Base-by-base conservation (phyloP, 83 land plant species). In the Larix sibirica region DNA sequence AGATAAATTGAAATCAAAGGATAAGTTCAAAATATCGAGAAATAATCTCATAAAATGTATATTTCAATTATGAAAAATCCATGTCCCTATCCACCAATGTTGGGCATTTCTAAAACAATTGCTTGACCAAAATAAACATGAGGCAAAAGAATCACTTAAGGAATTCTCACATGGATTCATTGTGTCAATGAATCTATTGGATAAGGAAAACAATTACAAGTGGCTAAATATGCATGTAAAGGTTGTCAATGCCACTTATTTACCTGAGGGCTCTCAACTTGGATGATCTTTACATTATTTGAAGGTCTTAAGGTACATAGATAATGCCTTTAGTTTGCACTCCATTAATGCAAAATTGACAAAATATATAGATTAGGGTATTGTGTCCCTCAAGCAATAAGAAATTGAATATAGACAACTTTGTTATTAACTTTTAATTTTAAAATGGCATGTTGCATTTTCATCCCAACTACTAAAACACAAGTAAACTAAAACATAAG, bases 111-210 rank as follows among this genome's bases (percentile, higher is more conserved):
- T 17, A 96, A 81, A 66, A 95, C 97, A 87, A 92, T 93, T n/a
- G 96, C 96, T 83, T 96, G 97, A 13, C 96, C 99, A 86, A 94
- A 96, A 86, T 94, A 96, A 4, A 96, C 97, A 87, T 96, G 97
- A n/a, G 95, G 93, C 60, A 97, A 96, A 26, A 96, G 66, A 76
- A 94, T 95, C 50, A 93, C 97, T 68, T 50, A 10, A 50, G 40
- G 40, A 14, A 40, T n/a, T 7, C 62, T 77, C 36, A 56, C 62
- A 23, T 26, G 21, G 58, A 6, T 56, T 18, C 12, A 16, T 38
- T 50, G 80, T 31, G 16, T 77, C 80, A 54, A 56, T 26, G 62
- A 58, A 12, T 77, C 2, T 21, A 3, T 73, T 93, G 80, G 85
- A 83, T 81, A 86, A 90, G 79, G 87, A 93, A 67, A 87, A 73